Conservation (phyloP, 176 grass and related monocot genomes). For the Lolium perenne region DNA sequence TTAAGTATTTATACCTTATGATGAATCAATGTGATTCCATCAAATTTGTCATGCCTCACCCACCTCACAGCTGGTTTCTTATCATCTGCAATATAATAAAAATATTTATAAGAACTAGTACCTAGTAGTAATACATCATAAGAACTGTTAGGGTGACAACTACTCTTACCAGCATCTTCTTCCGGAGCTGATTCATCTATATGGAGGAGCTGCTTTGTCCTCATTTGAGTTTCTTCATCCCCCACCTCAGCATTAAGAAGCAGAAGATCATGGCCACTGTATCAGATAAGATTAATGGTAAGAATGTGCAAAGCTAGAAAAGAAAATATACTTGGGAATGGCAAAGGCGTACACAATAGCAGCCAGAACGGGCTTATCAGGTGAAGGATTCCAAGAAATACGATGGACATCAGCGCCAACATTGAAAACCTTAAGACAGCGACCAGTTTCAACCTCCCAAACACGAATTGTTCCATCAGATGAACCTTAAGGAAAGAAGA, state of each 20-base stretch:
- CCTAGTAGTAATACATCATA: constrained; percentile 14
- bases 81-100: constrained; percentile 60
- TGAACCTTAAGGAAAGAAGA: constrained; percentile 66
- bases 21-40: constrained; percentile 82
- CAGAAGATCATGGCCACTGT: constrained; percentile 78
- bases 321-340: constrained; percentile 29
- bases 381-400: constrained; percentile 90
- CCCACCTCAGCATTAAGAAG: constrained; percentile 80
- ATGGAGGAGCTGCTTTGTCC: constrained; percentile 63
- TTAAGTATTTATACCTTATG: constrained; percentile 63
- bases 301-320: constrained; percentile 35
- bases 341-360: constrained; percentile 68
- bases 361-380: constrained; percentile 79
- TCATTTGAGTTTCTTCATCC: constrained; percentile 75
- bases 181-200: constrained; percentile 50
- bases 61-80: constrained; percentile 80
- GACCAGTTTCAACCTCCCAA: constrained; percentile 97
- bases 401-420: constrained; percentile 68
- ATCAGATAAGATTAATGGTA: constrained; percentile 45
- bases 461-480: constrained; percentile 84
- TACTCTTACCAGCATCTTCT: constrained; percentile 63
- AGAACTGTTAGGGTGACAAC: constrained; percentile 23
- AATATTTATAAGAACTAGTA: constrained; percentile 23
- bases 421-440: constrained; percentile 80
- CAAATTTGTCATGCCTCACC: constrained; percentile 78